Evolutionary conservation across 768 basidiomycete species (phyloP).

Genomic region (Agrocybe praecox): DNA sequence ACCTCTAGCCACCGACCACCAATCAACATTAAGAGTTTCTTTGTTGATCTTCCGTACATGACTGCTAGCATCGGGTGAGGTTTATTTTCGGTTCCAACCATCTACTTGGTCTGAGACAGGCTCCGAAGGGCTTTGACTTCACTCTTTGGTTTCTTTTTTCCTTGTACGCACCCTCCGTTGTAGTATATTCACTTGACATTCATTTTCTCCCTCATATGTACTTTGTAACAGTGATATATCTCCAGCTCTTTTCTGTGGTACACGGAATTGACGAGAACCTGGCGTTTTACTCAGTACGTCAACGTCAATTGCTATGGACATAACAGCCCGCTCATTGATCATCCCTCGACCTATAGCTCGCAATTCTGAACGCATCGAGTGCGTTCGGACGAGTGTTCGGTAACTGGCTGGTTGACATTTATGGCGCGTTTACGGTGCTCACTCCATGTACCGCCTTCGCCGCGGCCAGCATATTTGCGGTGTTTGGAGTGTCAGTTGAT

Average conservation of each 20-base stretch:
- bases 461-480: constrained; percentile 36
- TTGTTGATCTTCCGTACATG: constrained; percentile 28
- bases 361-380: constrained; percentile 34
- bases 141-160: constrained; percentile 23
- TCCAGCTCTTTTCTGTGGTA: constrained; percentile 49
- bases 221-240: constrained; percentile 42
- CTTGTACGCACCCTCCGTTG: constrained; percentile 31
- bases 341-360: constrained; percentile 32
- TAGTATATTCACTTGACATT: neutral
- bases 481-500: constrained; percentile 33
- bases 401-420: constrained; percentile 32
- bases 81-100: neutral
- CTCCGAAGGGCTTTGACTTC: neutral
- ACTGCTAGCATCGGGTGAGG: constrained; percentile 20
- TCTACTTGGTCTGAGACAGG: neutral
- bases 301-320: neutral
- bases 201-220: neutral
- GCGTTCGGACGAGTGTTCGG: constrained; percentile 34
- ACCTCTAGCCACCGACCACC: neutral
- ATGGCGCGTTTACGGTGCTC: constrained; percentile 35
- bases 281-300: constrained; percentile 51
- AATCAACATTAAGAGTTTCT: constrained; percentile 24
- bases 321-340: constrained; percentile 17
- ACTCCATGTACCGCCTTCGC: constrained; percentile 32
- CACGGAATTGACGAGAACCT: constrained; percentile 42